phyloP scores from a whole-genome alignment of 768 basidiomycete species.

The Suillus alpinus region DNA sequence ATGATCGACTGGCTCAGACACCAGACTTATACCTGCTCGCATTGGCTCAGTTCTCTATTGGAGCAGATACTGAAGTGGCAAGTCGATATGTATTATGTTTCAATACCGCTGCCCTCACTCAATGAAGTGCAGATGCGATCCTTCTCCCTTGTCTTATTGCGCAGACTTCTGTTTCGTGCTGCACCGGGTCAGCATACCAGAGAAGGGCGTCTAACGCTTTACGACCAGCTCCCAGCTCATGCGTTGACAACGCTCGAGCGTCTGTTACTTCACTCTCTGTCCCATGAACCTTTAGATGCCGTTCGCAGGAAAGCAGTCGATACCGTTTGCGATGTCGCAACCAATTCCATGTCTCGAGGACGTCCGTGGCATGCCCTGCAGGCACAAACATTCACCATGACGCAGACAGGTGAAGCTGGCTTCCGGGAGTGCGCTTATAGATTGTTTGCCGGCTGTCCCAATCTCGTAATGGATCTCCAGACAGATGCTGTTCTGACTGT shows the following conservation, averaged over 20 bases:
- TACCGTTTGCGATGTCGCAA: conserved; percentile 73
- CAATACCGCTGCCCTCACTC: conserved; percentile 7
- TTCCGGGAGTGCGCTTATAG: conserved; percentile 64
- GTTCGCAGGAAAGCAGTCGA: conserved; percentile 74
- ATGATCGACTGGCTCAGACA: conserved; percentile 72
- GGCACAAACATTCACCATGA: conserved; percentile 67
- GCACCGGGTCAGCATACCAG: conserved; percentile 33
- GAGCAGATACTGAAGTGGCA: conserved; percentile 78
- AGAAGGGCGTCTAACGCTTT: conserved; percentile 55
- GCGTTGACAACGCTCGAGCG: conserved; percentile 69
- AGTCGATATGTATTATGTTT: conserved; percentile 26
- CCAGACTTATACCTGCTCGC: conserved; percentile 81
- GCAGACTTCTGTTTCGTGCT: conserved; percentile 72
- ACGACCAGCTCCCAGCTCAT: conserved; percentile 71
- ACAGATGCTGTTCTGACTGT: conserved; percentile 65
- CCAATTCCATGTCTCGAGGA: conserved; percentile 70
- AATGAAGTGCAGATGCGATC: conserved; percentile 66
- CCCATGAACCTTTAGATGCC: conserved; percentile 53
- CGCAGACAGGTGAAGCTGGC: conserved; percentile 28
- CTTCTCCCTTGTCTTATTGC: conserved; percentile 77
- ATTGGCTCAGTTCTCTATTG: conserved; percentile 73
- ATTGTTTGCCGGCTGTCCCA: conserved; percentile 72
- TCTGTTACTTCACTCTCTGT: conserved; percentile 66
- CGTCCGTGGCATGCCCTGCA: conserved; percentile 83
- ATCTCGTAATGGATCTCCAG: conserved; percentile 74